Evolutionary conservation across 2,329 filamentous ascomycete genomes (phyloP).

Genomic region (Sordariomycetes sp.): DNA sequence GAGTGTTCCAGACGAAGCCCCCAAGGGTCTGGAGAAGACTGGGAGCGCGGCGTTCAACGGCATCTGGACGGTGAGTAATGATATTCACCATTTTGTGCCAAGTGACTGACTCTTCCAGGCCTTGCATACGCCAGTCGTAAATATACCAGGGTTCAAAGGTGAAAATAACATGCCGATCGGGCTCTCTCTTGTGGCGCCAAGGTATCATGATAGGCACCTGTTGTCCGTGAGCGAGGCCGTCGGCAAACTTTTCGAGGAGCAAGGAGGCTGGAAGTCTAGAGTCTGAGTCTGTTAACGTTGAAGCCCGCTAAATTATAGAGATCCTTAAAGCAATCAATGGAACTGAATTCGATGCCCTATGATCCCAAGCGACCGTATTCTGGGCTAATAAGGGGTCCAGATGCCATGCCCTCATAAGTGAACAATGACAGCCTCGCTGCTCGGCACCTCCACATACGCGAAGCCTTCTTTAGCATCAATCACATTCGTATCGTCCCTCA

Average conservation of each 20-base stretch:
- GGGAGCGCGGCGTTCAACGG: constrained; percentile 39
- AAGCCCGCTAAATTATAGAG: too few relatives aligned
- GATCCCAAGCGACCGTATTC: too few relatives aligned
- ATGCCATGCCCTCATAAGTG: too few relatives aligned
- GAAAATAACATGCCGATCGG: constrained; percentile 47
- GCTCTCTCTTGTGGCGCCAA: constrained; percentile 37
- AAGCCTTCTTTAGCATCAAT: constrained; percentile 15
- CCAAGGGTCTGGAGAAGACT: constrained; percentile 37
- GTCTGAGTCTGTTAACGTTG: too few relatives aligned
- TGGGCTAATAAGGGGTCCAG: too few relatives aligned
- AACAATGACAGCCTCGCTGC: constrained; percentile 4
- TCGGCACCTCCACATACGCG: background rate
- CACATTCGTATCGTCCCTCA: constrained; percentile 17
- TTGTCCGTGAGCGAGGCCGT: constrained; percentile 29
- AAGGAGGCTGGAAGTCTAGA: constrained; percentile 25
- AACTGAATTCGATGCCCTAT: too few relatives aligned
- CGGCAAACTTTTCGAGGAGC: constrained; percentile 20
- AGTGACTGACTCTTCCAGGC: constrained; percentile 25
- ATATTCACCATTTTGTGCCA: too few relatives aligned
- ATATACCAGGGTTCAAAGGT: constrained; percentile 53
- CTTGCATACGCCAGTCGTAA: constrained; percentile 52
- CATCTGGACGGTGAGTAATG: constrained; percentile 38
- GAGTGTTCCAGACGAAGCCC: constrained; percentile 47
- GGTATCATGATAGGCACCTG: constrained; percentile 36
- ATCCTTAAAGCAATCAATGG: too few relatives aligned